These are phyloP conservation scores for Botrytis porri DNA, from an alignment of 2,329 filamentous ascomycete genomes.

Conservation along the genomic window DNA sequence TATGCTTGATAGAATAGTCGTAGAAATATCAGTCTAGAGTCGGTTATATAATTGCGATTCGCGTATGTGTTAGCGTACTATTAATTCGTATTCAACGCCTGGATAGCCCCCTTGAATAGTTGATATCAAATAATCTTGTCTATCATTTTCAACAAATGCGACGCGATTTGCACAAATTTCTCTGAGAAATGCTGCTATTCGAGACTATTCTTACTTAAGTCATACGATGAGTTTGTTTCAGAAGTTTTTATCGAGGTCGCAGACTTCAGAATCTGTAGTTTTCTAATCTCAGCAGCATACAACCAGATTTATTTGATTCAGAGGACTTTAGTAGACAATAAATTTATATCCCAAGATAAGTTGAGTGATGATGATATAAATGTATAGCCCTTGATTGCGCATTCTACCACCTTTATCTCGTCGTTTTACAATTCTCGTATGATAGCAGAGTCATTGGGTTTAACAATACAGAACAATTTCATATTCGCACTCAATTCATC, in stretches of 20 bases:
- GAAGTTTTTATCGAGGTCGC: neutral
- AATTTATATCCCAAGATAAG: rapidly evolving
- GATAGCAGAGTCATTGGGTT: neutral
- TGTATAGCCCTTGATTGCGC: too few species aligned
- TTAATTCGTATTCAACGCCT: rapidly evolving
- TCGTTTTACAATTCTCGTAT: rapidly evolving
- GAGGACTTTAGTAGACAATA: rapidly evolving
- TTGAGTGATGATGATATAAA: neutral
- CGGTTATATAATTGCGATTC: neutral
- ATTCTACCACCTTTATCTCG: rapidly evolving
- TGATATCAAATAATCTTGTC: rapidly evolving
- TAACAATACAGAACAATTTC: neutral
- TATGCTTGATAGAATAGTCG: rapidly evolving
- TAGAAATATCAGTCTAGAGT: rapidly evolving
- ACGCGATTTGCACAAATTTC: rapidly evolving
- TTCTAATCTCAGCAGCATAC: rapidly evolving
- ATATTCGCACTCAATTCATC: too few species aligned
- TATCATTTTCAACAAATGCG: neutral
- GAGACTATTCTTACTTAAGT: neutral
- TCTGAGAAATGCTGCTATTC: too few species aligned
- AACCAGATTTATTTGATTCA: rapidly evolving
- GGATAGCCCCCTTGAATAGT: rapidly evolving
- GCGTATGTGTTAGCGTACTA: neutral
- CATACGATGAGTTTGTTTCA: neutral
- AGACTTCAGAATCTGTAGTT: neutral